Evolutionary conservation across 306 rosid species (phyloP).

Genomic region (Neltuma alba): DNA sequence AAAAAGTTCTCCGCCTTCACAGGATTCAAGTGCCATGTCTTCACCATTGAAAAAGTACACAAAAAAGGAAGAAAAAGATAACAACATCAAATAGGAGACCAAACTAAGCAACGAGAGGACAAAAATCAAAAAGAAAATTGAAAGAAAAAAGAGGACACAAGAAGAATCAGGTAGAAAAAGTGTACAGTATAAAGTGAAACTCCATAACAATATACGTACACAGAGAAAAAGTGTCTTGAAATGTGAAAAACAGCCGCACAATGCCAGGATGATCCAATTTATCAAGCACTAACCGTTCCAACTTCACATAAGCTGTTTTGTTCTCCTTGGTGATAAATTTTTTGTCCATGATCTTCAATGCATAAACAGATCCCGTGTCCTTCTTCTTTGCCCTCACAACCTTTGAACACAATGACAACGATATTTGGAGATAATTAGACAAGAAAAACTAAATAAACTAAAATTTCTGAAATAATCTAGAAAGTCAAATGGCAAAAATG

Average conservation of each 20-base stretch:
- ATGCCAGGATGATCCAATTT: conserved; percentile 97
- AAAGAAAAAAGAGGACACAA: conserved; percentile 30
- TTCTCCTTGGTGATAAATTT: conserved; percentile 94
- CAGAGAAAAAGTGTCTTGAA: conserved; percentile 90
- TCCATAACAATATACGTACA: conserved; percentile 58
- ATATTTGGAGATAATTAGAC: background rate
- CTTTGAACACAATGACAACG: conserved; percentile 39
- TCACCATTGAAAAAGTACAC: conserved; percentile 24
- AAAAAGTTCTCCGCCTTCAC: conserved; percentile 99
- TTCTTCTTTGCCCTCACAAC: conserved; percentile 99
- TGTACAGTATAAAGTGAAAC: background rate
- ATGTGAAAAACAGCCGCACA: conserved; percentile 89
- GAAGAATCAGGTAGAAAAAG: conserved; percentile 23
- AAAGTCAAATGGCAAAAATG: background rate
- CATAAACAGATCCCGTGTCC: conserved; percentile 83
- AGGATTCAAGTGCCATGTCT: conserved; percentile 99
- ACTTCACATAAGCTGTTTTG: conserved; percentile 95
- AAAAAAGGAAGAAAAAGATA: conserved; percentile 20
- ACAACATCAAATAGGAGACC: background rate
- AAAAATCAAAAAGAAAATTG: background rate
- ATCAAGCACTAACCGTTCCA: conserved; percentile 97
- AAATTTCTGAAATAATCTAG: background rate
- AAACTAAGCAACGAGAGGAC: background rate
- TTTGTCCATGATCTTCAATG: conserved; percentile 98
- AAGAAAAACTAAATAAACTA: background rate